Evolutionary conservation across 225 moss, liverwort and hornwort genomes (phyloP), one percentile per base, ranked within the genome.

Genomic region (Pseudoscleropodium purum): DNA sequence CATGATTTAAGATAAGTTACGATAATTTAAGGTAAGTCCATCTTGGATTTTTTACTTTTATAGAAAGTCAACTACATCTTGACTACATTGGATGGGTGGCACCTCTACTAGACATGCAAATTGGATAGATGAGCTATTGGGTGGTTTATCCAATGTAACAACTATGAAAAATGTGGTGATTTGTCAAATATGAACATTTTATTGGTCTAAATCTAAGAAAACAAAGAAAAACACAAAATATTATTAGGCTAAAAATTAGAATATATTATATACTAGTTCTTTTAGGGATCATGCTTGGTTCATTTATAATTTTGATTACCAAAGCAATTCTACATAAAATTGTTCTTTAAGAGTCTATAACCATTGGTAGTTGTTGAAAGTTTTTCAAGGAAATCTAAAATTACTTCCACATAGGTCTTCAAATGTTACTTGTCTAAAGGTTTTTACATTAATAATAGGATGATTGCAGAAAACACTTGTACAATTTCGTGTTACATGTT

Each of bases 371-470:
- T 49, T 49, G 4, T 49, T 49, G 19, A 33, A 49, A 19, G 4
- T 75, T 49, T 75, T 75, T 33, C 0, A 75, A 49, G 0, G 6
- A 75, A 11, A 33, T 75, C 4, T 2, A 19, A 49, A 49, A 75
- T 19, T 51, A 7, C 2, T 33, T 20, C 3, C 1, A 13, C 1
- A 49, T 5, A 0, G 13, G 8, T 13, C 5, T 49, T 51, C 20
- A 76, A 51, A 33, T 51, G 8, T 33, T 76, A 2, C 1, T 51
- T 76, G 6, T 75, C 11, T 49, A 75, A 75, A 75, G 47, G 6
- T 11, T 75, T 49, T 49, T 31, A 20, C 51, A 33, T 21, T 18
- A 51, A 76, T 12, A 31, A 7, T 19, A 27, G 2, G 5, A 5
- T 41, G 5, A 25, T 70, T 25, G 4, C 7, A 69, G 7, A 0